These are phyloP conservation scores for Murraya paniculata DNA, from an alignment of 345 rosid species.

Conservation along the genomic window DNA sequence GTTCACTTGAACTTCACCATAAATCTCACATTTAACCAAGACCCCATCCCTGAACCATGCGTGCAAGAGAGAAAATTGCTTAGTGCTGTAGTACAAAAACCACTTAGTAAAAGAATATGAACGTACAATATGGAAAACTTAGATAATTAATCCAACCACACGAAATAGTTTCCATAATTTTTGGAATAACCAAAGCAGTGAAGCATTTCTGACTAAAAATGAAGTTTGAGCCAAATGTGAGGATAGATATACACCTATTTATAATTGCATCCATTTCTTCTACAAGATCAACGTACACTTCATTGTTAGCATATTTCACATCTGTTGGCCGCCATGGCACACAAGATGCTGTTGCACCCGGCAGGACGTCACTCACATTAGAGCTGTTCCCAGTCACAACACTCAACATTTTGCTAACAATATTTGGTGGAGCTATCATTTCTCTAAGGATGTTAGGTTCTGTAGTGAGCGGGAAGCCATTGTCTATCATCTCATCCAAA, in stretches of 20 bases:
- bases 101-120: conserved; percentile 3
- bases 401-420: conserved; percentile 88
- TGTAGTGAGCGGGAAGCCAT: conserved; percentile 95
- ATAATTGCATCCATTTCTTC: conserved; percentile 93
- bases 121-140: neutral
- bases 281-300: conserved; percentile 87
- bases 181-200: neutral
- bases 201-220: neutral
- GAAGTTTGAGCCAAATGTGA: neutral
- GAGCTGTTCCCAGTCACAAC: conserved; percentile 92
- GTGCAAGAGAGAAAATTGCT: conserved; percentile 11
- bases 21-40: conserved; percentile 66
- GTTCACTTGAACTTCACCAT: conserved; percentile 86
- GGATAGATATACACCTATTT: conserved; percentile 50
- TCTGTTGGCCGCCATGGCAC: conserved; percentile 94
- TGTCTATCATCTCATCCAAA: conserved; percentile 97
- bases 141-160: neutral
- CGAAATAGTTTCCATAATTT: neutral
- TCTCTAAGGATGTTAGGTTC: conserved; percentile 87
- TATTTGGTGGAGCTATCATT: conserved; percentile 93
- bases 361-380: conserved; percentile 77
- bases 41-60: conserved; percentile 53
- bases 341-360: conserved; percentile 80
- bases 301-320: conserved; percentile 78
- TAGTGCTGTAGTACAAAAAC: conserved; percentile 10